Evolutionary conservation across 805 yeast genomes (phyloP).

Genomic region (Maudiozyma pseudohumilis): DNA sequence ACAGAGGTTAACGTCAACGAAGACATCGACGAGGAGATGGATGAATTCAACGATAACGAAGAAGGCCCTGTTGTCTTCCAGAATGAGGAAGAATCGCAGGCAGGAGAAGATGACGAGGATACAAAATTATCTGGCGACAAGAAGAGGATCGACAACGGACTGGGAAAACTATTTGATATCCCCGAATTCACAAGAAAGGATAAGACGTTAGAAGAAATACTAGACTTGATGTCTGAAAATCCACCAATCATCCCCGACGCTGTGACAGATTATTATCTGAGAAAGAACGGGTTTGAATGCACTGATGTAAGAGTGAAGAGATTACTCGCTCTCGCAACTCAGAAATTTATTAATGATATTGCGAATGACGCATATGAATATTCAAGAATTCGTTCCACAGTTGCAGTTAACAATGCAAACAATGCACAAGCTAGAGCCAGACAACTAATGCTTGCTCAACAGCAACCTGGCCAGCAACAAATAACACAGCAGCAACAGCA

Average conservation of each 20-base stretch:
- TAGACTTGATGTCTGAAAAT: conserved; percentile 84
- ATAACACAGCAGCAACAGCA: conserved; percentile 33
- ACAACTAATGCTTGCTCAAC: conserved; percentile 61
- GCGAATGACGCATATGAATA: conserved; percentile 96
- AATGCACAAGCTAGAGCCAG: conserved; percentile 82
- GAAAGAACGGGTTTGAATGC: conserved; percentile 76
- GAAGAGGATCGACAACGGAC: conserved; percentile 19
- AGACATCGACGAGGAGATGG: conserved; percentile 25
- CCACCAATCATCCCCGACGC: conserved; percentile 96
- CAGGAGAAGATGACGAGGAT: conserved; percentile 10
- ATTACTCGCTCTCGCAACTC: conserved; percentile 87
- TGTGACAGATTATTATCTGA: conserved; percentile 83
- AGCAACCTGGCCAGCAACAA: conserved; percentile 35
- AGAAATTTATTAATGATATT: conserved; percentile 85
- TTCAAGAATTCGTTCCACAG: conserved; percentile 80
- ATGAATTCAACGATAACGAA: conserved; percentile 30
- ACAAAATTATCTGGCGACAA: conserved; percentile 6
- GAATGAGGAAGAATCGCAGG: conserved; percentile 9
- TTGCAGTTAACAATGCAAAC: conserved; percentile 74
- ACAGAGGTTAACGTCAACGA: conserved; percentile 1
- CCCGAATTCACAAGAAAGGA: conserved; percentile 71
- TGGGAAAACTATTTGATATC: conserved; percentile 36
- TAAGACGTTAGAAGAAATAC: conserved; percentile 71
- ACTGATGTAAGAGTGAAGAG: conserved; percentile 72
- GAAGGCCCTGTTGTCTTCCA: conserved; percentile 21